A percentile compares a stretch with the other conserved stretches of the same genome.
Conservation (phyloP, 1,139 yeast genomes). For the Yueomyces sp. region DNA sequence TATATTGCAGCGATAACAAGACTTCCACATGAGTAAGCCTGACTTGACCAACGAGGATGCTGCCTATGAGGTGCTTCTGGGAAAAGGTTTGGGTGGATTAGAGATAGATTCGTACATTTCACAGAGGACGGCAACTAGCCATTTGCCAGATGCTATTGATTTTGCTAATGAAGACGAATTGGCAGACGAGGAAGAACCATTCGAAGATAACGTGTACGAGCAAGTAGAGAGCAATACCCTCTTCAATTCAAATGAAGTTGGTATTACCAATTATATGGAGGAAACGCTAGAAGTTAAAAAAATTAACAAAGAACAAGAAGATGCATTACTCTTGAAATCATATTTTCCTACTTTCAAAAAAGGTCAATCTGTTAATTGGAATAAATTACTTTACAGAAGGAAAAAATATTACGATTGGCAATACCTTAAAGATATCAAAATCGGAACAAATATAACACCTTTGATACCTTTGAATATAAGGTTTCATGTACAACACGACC, state of each 20-base stretch:
- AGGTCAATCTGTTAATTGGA: conserved; percentile 22
- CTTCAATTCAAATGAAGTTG: conserved; percentile 11
- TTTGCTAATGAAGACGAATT: conserved; percentile 91
- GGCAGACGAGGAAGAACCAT: conserved; percentile 66
- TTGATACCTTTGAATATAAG: conserved; percentile 18
- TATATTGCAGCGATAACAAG: background rate
- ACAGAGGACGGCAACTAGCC: conserved; percentile 31
- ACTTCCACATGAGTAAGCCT: background rate
- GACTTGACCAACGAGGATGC: conserved; percentile 26
- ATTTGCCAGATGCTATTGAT: conserved; percentile 90
- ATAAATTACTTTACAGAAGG: conserved; percentile 20
- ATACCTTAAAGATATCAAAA: conserved; percentile 6
- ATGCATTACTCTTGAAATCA: conserved; percentile 14
- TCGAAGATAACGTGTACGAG: conserved; percentile 25
- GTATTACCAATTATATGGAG: conserved; percentile 8
- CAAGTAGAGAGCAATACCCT: conserved; percentile 13
- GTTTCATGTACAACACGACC: conserved; percentile 23
- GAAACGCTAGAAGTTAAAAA: conserved; percentile 1
- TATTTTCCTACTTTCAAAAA: conserved; percentile 23
- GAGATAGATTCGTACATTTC: conserved; percentile 24
- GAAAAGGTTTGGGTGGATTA: conserved; percentile 26
- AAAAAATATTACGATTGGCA: conserved; percentile 19
- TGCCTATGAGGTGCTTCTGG: conserved; percentile 27
- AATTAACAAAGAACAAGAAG: conserved; percentile 7
- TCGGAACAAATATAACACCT: conserved; percentile 6